Evolutionary conservation across 73 alveolate species (phyloP), one percentile per base, ranked within the genome.

Genomic region (Blepharisma stoltei): DNA sequence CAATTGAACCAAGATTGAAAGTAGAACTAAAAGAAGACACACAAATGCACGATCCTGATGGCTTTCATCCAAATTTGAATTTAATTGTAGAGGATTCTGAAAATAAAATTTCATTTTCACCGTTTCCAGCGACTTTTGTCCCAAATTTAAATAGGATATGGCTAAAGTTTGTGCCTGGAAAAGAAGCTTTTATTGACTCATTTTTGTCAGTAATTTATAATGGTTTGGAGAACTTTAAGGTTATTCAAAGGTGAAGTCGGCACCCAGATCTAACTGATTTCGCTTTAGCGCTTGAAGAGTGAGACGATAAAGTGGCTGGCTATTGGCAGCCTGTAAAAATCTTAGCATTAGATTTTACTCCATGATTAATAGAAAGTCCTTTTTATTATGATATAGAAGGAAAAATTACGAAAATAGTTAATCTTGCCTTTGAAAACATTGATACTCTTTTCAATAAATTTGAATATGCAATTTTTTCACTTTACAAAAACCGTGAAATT

Each of bases 221-320:
- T 52, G 95, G 98, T 7, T 77, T 88, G 6, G 95, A 89, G 70
- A 60, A 70, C 48, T 89, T 92, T 45, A 70, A 81, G 73, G 86
- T 76, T 38, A 80, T 92, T 32, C 95, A 89, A 76, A 81, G 98
- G 79, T 92, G 93, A 92, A 83, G 94, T 71, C 89, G 90, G 65
- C 98, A 92, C 70, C 92, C 89, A 41, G 89, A 90, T 23, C 65
- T 92, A 73, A 67, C 81, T 7, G 83, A 78, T 11, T 92, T 86
- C 75, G 98, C 91, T 9, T 76, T 82, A 66, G 98, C 95, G 14
- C 67, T 92, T 0, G 95, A 89, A 78, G 98, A 92, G 67, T 92
- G 98, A 96, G 97, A 90, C 81, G 95, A 90, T 80, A 85, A 83
- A 14, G 90, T 90, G 45, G 94, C 93, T 18, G 94, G 85, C 49